Evolutionary conservation across 495 filamentous ascomycete genomes (phyloP).

Genomic region (Aspergillus haitiensis): DNA sequence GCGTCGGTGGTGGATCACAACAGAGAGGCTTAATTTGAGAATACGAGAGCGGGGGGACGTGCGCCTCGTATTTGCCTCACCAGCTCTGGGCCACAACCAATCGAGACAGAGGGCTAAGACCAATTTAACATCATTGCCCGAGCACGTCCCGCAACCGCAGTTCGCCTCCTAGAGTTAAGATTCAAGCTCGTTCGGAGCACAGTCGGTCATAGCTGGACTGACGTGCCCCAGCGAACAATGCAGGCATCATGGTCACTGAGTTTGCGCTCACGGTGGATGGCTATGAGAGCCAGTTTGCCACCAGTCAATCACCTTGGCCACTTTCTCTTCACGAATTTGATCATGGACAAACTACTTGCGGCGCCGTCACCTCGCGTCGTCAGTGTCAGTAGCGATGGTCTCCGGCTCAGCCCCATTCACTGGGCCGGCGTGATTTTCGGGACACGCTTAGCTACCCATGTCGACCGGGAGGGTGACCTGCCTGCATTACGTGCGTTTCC

Average conservation of each 20-base stretch:
- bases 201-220: conserved; percentile 45
- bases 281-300: conserved; percentile 56
- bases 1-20: no score
- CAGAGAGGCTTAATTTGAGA: no score
- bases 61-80: no score
- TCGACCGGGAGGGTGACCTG: conserved; percentile 31
- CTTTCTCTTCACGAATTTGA: conserved; percentile 59
- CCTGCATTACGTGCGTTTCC: conserved; percentile 20
- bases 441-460: conserved; percentile 16
- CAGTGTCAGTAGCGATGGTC: conserved; percentile 37
- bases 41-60: no score
- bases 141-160: conserved; percentile 28
- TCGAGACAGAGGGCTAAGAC: no score
- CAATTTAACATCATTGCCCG: conserved; percentile 31
- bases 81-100: no score
- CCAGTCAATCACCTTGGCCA: conserved; percentile 60
- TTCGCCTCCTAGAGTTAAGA: conserved; percentile 43
- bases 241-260: conserved; percentile 60
- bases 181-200: conserved; percentile 51
- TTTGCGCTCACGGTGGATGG: conserved; percentile 39
- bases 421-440: conserved; percentile 42
- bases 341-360: conserved; percentile 48
- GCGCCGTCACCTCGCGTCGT: conserved; percentile 26
- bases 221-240: conserved; percentile 64
- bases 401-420: conserved; percentile 41